These are phyloP conservation scores for Auriculariales sp. DNA, from an alignment of 768 basidiomycete genomes.

Conservation along the genomic window DNA sequence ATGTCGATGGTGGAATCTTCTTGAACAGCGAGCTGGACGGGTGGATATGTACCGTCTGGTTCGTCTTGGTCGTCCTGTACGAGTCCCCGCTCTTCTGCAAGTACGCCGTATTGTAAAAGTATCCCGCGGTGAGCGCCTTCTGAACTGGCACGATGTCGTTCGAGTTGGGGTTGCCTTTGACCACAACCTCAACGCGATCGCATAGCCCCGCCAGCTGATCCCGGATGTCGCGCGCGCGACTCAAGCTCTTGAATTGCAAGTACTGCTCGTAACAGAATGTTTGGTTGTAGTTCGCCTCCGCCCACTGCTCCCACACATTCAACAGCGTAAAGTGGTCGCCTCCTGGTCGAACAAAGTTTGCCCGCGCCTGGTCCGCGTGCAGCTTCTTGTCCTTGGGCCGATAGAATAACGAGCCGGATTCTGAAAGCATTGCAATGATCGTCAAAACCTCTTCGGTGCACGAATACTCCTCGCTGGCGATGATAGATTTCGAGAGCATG, in stretches of 20 bases:
- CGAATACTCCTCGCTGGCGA: slow-evolving; percentile 83
- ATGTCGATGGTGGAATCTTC: slow-evolving; percentile 83
- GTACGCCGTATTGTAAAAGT: slow-evolving; percentile 91
- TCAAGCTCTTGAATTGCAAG: slow-evolving; percentile 87
- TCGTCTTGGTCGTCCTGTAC: slow-evolving; percentile 91
- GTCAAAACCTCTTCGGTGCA: slow-evolving; percentile 97
- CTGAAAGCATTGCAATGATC: slow-evolving; percentile 93
- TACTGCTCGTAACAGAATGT: slow-evolving; percentile 96
- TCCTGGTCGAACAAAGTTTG: slow-evolving; percentile 90
- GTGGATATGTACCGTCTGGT: slow-evolving; percentile 93
- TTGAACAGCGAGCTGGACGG: slow-evolving; percentile 93
- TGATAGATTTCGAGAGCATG: slow-evolving; percentile 91
- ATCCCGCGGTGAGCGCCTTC: slow-evolving; percentile 89
- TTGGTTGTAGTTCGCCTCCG: slow-evolving; percentile 92
- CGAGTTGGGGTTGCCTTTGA: slow-evolving; percentile 76
- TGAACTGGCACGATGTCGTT: slow-evolving; percentile 89
- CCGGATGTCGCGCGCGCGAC: slow-evolving; percentile 88
- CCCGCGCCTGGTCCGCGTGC: slow-evolving; percentile 93
- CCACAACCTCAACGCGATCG: slow-evolving; percentile 90
- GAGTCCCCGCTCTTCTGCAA: slow-evolving; percentile 94
- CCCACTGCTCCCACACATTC: slow-evolving; percentile 99
- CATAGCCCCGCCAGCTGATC: slow-evolving; percentile 91
- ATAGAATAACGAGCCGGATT: slow-evolving; percentile 89
- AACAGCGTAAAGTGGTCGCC: slow-evolving; percentile 97
- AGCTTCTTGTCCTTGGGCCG: slow-evolving; percentile 97